Percentiles rank a stretch among this genome's conserved stretches.
Evolutionary conservation across 257 asterid species (phyloP).

Genomic region (Nicotiana tomentosiformis): DNA sequence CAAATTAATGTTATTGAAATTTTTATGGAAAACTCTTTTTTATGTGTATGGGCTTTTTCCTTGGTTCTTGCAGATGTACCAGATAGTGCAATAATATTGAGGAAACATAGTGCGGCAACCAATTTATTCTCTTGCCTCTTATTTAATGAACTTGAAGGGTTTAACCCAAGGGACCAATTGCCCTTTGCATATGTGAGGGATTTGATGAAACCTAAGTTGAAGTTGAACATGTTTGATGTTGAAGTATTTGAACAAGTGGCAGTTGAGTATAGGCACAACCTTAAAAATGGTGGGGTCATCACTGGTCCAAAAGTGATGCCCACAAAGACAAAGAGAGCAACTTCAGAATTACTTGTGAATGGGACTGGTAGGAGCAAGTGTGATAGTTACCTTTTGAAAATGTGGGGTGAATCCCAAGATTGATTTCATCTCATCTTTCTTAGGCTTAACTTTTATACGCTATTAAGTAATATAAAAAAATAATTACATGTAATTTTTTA

Average conservation of each 20-base stretch:
- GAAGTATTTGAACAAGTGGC: slow-evolving; percentile 86
- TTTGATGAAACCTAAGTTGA: slow-evolving; percentile 49
- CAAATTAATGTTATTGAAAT: background rate
- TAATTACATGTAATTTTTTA: too few relatives aligned
- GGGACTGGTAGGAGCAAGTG: slow-evolving; percentile 41
- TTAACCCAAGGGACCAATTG: slow-evolving; percentile 87
- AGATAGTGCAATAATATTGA: slow-evolving; percentile 68
- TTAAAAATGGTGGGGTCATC: slow-evolving; percentile 34
- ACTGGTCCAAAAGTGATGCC: slow-evolving; percentile 21
- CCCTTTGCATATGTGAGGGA: slow-evolving; percentile 91
- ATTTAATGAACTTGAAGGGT: slow-evolving; percentile 84
- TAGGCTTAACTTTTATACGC: background rate
- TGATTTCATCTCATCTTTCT: slow-evolving; percentile 4
- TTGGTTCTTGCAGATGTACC: slow-evolving; percentile 68
- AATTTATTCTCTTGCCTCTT: slow-evolving; percentile 73
- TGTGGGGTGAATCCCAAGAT: slow-evolving; percentile 89
- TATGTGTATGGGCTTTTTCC: background rate
- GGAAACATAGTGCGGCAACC: slow-evolving; percentile 54
- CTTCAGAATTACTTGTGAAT: slow-evolving; percentile 30
- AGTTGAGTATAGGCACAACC: slow-evolving; percentile 80
- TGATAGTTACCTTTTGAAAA: slow-evolving; percentile 45
- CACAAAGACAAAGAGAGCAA: slow-evolving; percentile 33
- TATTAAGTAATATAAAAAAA: too few relatives aligned
- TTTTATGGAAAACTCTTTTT: background rate
- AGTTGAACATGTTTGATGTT: slow-evolving; percentile 76